These are phyloP conservation scores for Amaranthus palmeri DNA, from an alignment of 148 eudicot species.

Conservation along the genomic window DNA sequence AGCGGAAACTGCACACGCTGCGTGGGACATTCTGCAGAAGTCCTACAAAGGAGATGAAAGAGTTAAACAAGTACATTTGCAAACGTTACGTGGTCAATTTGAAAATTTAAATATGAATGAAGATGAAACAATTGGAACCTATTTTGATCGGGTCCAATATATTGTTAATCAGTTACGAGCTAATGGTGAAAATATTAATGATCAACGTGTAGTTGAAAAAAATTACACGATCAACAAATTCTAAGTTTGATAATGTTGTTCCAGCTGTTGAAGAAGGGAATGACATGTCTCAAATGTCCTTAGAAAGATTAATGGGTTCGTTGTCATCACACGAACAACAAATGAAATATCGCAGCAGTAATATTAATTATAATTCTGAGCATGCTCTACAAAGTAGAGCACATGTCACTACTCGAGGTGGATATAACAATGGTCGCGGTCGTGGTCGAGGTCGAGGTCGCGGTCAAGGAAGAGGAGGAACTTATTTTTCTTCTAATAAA, in stretches of 20 bases:
- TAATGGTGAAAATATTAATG: not conserved
- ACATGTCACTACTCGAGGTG: not conserved
- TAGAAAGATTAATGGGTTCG: not conserved
- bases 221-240: not conserved
- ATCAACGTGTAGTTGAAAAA: not conserved
- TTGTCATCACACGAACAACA: not conserved
- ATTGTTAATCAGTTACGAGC: not conserved
- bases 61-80: conserved; percentile 2
- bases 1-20: not conserved
- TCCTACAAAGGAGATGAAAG: conserved; percentile 9
- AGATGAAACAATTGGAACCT: not conserved
- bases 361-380: not conserved
- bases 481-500: no score
- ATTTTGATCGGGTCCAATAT: not conserved
- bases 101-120: not conserved
- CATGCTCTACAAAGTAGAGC: conserved; percentile 1
- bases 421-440: not conserved
- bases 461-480: not conserved
- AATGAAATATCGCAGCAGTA: not conserved
- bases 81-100: not conserved
- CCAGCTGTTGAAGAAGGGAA: not conserved
- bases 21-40: conserved; percentile 9
- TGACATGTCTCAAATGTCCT: not conserved
- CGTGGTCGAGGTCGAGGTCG: not conserved
- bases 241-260: not conserved